These are phyloP conservation scores for Rhazya stricta DNA, from an alignment of 257 asterid species.

Conservation along the genomic window DNA sequence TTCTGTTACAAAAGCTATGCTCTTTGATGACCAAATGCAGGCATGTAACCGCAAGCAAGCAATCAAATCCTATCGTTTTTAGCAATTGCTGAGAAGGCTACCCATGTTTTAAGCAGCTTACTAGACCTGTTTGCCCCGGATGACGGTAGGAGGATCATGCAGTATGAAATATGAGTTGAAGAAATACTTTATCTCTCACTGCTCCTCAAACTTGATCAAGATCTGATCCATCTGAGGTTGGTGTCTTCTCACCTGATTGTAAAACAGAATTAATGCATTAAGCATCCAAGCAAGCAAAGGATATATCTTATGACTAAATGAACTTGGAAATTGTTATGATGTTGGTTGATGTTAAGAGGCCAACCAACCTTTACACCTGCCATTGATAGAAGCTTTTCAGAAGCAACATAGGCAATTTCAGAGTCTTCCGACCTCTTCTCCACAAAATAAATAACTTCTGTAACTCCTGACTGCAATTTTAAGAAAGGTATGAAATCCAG, in stretches of 20 bases:
- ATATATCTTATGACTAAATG: slow-evolving; percentile 11
- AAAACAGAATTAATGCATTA: slow-evolving; percentile 11
- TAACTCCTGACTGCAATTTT: slow-evolving; percentile 73
- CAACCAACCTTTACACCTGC: slow-evolving; percentile 61
- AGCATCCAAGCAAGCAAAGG: neutral
- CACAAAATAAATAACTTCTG: slow-evolving; percentile 80
- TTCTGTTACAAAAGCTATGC: neutral
- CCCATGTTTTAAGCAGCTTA: neutral
- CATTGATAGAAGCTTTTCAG: slow-evolving; percentile 75
- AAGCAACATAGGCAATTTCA: slow-evolving; percentile 62
- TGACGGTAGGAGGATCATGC: too few relatives aligned
- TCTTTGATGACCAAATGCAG: neutral
- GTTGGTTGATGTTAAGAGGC: neutral
- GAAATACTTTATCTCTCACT: slow-evolving; percentile 26
- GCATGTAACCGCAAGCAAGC: too few relatives aligned
- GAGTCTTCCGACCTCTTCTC: slow-evolving; percentile 64
- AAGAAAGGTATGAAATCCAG: neutral
- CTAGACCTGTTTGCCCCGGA: neutral
- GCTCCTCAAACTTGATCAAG: slow-evolving; percentile 52
- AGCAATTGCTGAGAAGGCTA: neutral
- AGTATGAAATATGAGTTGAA: neutral
- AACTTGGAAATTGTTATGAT: neutral
- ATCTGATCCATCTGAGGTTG: slow-evolving; percentile 68
- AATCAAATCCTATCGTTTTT: neutral
- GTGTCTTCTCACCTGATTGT: slow-evolving; percentile 66